Evolutionary conservation across 129 eudicot genomes (phyloP).

Genomic region (Helichrysum umbraculigerum): DNA sequence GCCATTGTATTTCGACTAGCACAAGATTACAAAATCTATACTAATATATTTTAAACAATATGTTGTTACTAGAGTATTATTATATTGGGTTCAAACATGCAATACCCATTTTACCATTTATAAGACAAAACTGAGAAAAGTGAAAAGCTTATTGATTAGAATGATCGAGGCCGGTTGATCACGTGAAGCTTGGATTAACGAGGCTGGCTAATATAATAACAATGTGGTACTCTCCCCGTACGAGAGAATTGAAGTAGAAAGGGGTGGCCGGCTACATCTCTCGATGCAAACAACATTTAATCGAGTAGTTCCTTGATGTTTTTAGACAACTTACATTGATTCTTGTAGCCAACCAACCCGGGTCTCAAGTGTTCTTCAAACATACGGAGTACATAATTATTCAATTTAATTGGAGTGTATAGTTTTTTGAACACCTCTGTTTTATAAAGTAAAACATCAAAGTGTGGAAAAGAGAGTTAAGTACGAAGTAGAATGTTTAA

Average conservation of each 20-base stretch:
- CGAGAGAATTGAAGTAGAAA: neutral
- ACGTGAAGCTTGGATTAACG: constrained; percentile 6
- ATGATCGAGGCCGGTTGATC: neutral
- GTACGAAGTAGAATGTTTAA: too few species aligned
- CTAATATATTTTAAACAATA: too few species aligned
- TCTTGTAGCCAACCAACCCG: constrained; percentile 15
- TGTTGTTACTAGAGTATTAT: neutral
- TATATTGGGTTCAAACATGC: neutral
- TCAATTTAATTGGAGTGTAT: too few species aligned
- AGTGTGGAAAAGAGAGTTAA: too few species aligned
- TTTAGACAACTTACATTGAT: constrained; percentile 5
- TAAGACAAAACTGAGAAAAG: neutral
- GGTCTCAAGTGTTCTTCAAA: neutral
- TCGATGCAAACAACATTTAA: neutral
- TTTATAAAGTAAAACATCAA: too few species aligned
- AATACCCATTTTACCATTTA: neutral
- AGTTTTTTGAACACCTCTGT: too few species aligned
- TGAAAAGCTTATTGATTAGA: neutral
- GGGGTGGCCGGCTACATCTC: constrained; percentile 14
- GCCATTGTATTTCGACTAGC: neutral
- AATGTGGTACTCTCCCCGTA: too few species aligned
- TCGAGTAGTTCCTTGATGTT: neutral
- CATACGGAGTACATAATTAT: too few species aligned
- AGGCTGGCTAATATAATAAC: neutral
- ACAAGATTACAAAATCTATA: neutral